Evolutionary conservation across 192 early-diverging fungal species (phyloP), one percentile per base, ranked within the genome.

Genomic region (Backusella luteola): DNA sequence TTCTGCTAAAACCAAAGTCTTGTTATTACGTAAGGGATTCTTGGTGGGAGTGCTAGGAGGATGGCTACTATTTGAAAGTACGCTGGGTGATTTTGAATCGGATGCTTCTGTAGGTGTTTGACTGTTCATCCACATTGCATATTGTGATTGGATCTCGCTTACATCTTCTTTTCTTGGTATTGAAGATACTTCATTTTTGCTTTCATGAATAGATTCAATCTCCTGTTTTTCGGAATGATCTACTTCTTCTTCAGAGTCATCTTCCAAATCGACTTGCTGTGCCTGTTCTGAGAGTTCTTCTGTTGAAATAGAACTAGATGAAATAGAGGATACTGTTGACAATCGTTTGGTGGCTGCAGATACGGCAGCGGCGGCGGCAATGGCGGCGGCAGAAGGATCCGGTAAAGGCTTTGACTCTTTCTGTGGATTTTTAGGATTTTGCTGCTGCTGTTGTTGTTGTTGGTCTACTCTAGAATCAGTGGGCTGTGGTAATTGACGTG

Each of bases 81-180:
- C 23, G 56, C 56, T 63, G 56, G 68, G 34, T 39, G 70, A 1
- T 17, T 41, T 29, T 71, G 44, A 19, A 49, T 70, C 17, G 26
- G 56, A 63, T 63, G 56, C 56, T 12, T 63, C 56, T 63, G 56
- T 63, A 63, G 56, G 56, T 63, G 56, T 63, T 59, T 76, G 75
- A 59, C 75, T 76, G 35, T 67, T 66, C 32, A 76, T 76, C 75
- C 75, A 76, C 75, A 76, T 70, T 21, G 75, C 75, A 59, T 76
- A 76, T 69, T 76, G 75, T 4, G 75, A 29, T 53, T 76, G 75
- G 2, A 76, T 76, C 56, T 76, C 75, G 29, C 23, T 63, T 63
- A 29, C 23, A 63, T 63, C 56, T 63, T 63, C 56, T 26, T 63
- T 63, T 63, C 1, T 21, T 39, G 35, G 70, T 44, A 38, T 38